A percentile compares a stretch with the other conserved stretches of the same genome.
Conservation (phyloP, 345 rosid genomes). For the Corchorus capsularis region DNA sequence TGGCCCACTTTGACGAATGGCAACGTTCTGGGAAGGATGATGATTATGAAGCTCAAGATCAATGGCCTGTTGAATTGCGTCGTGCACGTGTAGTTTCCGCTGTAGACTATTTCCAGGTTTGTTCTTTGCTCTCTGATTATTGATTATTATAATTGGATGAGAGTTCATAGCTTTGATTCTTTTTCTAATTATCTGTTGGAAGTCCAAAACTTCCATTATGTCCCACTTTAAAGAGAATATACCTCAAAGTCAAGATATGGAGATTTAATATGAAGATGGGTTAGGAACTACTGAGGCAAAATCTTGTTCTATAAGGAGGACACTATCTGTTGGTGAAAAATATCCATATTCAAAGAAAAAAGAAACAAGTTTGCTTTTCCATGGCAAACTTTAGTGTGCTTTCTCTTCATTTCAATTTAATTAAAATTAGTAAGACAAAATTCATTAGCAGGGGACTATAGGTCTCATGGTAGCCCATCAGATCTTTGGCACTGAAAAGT, state of each 20-base stretch:
- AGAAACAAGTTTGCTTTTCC: background rate
- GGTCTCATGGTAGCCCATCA: background rate
- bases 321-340: background rate
- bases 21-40: conserved; percentile 68
- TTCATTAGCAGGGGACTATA: background rate
- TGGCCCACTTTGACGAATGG: conserved; percentile 92
- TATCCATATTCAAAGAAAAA: background rate
- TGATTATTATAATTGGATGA: background rate
- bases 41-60: conserved; percentile 83
- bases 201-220: background rate
- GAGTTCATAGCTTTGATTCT: background rate
- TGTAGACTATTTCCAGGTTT: conserved; percentile 76
- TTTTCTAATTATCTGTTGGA: background rate
- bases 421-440: background rate
- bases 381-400: background rate
- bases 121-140: conserved; percentile 4
- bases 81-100: conserved; percentile 73
- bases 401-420: background rate
- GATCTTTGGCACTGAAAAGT: background rate
- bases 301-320: background rate
- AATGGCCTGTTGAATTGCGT: conserved; percentile 80
- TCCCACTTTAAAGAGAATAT: background rate
- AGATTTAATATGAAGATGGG: background rate
- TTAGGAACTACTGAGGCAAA: background rate
- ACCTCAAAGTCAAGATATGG: background rate